Evolutionary conservation across 495 filamentous ascomycete genomes (phyloP).

Genomic region (Neurospora terricola): DNA sequence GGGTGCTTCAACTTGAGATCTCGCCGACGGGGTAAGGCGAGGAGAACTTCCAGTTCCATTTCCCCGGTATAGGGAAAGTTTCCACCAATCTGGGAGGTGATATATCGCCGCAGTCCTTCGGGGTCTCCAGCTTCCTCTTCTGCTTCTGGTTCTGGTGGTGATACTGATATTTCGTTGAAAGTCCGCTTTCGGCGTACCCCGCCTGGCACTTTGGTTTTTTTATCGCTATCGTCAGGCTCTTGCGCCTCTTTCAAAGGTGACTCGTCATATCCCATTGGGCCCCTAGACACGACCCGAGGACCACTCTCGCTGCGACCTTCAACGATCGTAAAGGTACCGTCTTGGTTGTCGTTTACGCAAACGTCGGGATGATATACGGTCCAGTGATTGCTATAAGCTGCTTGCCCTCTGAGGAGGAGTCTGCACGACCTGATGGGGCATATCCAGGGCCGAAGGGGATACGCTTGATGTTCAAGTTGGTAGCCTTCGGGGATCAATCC

Average conservation of each 20-base stretch:
- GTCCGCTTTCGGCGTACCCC: background rate
- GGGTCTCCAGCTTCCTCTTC: background rate
- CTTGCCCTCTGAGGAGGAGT: background rate
- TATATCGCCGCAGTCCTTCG: background rate
- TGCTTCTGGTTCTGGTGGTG: background rate
- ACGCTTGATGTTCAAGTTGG: background rate
- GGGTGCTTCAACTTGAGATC: background rate
- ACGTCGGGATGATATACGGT: background rate
- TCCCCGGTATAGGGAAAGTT: background rate
- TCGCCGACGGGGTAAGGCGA: background rate
- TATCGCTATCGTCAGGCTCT: background rate
- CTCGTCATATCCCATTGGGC: background rate
- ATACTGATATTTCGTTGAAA: background rate
- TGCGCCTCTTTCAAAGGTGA: background rate
- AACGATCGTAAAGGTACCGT: constrained; percentile 3
- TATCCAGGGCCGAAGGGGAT: constrained; percentile 4
- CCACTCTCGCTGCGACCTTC: background rate
- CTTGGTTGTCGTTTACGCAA: constrained; percentile 5
- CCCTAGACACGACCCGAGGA: background rate
- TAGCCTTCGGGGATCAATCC: constrained; percentile 11
- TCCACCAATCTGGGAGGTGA: background rate
- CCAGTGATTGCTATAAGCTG: constrained; percentile 5
- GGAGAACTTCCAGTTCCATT: background rate
- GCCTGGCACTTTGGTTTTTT: background rate
- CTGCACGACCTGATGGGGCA: constrained; percentile 13